Evolutionary conservation across 2,329 filamentous ascomycete genomes (phyloP).

Genomic region (Pseudocercospora eumusae): DNA sequence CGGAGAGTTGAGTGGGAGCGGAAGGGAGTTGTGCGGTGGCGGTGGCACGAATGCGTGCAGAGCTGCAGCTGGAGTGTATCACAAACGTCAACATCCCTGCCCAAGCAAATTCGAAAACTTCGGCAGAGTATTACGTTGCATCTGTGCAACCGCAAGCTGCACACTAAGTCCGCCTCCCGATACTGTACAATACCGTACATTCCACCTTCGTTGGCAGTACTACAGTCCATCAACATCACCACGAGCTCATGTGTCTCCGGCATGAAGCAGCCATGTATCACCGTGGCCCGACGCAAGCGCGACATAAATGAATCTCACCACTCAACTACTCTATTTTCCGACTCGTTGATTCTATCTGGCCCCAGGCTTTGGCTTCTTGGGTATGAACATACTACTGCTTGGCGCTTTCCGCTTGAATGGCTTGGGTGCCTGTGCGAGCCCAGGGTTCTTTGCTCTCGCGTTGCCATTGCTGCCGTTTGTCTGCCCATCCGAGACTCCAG

Average conservation of each 20-base stretch:
- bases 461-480: slow-evolving; percentile 9
- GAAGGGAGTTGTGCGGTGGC: too few relatives aligned
- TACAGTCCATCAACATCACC: background rate
- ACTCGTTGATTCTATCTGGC: too few relatives aligned
- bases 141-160: background rate
- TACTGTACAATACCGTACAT: background rate
- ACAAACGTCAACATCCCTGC: background rate
- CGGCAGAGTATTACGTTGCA: background rate
- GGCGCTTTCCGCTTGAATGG: slow-evolving; percentile 18
- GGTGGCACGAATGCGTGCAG: background rate
- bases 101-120: background rate
- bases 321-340: too few relatives aligned
- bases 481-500: background rate
- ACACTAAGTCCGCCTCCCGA: background rate
- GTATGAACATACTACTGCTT: slow-evolving; percentile 20
- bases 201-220: background rate
- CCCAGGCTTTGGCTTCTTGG: slow-evolving; percentile 17
- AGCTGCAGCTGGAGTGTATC: background rate
- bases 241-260: background rate
- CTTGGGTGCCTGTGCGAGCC: slow-evolving; percentile 12
- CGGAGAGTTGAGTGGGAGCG: background rate
- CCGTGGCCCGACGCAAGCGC: background rate
- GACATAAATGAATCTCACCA: background rate
- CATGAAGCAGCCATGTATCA: slow-evolving; percentile 18
- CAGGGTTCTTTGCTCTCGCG: background rate